Evolutionary conservation across 2,329 filamentous ascomycete species (phyloP).

Genomic region (Arthrobotrys iridis): DNA sequence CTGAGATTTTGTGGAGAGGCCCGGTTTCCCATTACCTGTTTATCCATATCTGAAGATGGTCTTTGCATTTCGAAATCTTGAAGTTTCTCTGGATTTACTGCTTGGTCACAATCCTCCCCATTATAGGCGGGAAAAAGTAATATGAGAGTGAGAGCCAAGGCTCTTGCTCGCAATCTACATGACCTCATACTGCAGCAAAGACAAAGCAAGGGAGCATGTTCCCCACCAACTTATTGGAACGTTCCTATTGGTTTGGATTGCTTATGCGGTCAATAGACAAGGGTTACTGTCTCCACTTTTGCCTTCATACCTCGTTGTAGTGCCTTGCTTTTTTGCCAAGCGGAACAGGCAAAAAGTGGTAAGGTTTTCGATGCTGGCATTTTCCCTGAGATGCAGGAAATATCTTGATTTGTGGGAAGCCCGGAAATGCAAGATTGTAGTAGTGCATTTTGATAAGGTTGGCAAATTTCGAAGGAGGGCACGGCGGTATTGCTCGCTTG

Average conservation of each 20-base stretch:
- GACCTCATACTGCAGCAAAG: slow-evolving; percentile 28
- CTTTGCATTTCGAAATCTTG: slow-evolving; percentile 19
- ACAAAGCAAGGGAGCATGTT: slow-evolving; percentile 9
- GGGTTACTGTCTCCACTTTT: slow-evolving; percentile 6
- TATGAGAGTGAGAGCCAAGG: slow-evolving; percentile 31
- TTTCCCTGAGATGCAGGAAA: neutral
- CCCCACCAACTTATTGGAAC: slow-evolving; percentile 4
- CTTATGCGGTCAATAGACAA: slow-evolving; percentile 35
- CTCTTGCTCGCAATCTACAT: neutral
- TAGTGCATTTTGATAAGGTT: slow-evolving; percentile 47
- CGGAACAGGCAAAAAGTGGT: slow-evolving; percentile 14
- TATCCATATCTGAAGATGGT: neutral
- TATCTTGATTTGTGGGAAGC: neutral
- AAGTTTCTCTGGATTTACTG: neutral
- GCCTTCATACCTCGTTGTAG: neutral
- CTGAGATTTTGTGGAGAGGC: neutral
- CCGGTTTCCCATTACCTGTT: neutral
- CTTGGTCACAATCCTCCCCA: neutral
- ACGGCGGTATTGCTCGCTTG: slow-evolving; percentile 27
- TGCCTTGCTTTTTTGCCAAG: slow-evolving; percentile 29
- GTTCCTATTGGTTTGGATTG: slow-evolving; percentile 46
- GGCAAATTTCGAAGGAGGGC: neutral
- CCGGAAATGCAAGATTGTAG: slow-evolving; percentile 43
- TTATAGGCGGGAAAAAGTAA: slow-evolving; percentile 1
- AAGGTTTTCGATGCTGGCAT: neutral